Evolutionary conservation across 805 yeast species (phyloP).

Genomic region (Yamadazyma endophytica): DNA sequence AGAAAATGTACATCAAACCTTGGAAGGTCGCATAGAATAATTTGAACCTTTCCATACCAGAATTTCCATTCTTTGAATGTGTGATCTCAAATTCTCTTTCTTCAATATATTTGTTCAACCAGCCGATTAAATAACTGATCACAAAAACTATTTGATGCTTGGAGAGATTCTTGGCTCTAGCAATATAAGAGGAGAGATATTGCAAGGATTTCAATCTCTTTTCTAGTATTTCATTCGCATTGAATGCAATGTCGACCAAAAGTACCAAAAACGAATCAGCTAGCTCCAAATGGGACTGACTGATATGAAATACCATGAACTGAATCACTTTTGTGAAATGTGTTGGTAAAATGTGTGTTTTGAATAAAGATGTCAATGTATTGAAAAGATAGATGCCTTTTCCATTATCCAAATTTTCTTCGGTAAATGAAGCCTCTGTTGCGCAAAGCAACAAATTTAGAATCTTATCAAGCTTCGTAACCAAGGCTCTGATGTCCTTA

Average conservation of each 20-base stretch:
- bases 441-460: conserved; percentile 53
- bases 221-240: conserved; percentile 62
- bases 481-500: conserved; percentile 48
- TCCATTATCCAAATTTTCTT: conserved; percentile 50
- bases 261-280: conserved; percentile 81
- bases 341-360: conserved; percentile 81
- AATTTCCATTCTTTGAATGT: conserved; percentile 15
- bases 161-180: conserved; percentile 74
- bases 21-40: conserved; percentile 89
- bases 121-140: conserved; percentile 72
- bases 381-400: conserved; percentile 67
- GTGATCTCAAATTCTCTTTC: conserved; percentile 82
- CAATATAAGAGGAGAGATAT: conserved; percentile 83
- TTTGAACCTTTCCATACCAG: conserved; percentile 88
- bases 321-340: conserved; percentile 88
- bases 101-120: conserved; percentile 76
- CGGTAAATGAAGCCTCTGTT: conserved; percentile 42
- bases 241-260: conserved; percentile 78
- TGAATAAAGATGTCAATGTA: conserved; percentile 71
- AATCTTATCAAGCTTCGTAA: conserved; percentile 69
- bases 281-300: conserved; percentile 78
- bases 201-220: conserved; percentile 87
- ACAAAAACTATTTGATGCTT: conserved; percentile 76
- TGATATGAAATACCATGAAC: conserved; percentile 72
- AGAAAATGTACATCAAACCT: conserved; percentile 84